Evolutionary conservation across 1,284 basidiomycete genomes (phyloP).

Genomic region (Neolentinus lepideus): DNA sequence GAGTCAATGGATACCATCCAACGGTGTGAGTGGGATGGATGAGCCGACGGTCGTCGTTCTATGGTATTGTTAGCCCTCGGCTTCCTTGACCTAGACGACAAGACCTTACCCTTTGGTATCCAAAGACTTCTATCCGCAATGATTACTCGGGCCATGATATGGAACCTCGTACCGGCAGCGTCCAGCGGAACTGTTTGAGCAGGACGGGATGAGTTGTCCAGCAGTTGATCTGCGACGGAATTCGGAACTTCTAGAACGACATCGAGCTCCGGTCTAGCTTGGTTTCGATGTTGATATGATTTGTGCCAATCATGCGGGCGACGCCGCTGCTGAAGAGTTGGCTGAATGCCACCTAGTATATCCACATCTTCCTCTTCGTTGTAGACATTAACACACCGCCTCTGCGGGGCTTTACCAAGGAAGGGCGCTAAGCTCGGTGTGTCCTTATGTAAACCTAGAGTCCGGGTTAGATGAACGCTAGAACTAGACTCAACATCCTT

Average conservation of each 20-base stretch:
- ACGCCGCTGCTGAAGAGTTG: constrained; percentile 1
- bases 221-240: neutral
- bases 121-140: constrained; percentile 60
- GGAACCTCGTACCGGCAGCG: constrained; percentile 45
- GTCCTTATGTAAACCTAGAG: constrained; percentile 62
- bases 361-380: constrained; percentile 38
- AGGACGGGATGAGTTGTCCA: neutral
- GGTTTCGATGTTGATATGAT: constrained; percentile 38
- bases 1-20: constrained; percentile 67
- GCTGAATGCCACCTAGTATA: constrained; percentile 23
- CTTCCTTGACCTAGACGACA: constrained; percentile 5
- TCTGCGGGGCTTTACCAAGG: constrained; percentile 50
- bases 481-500: constrained; percentile 5
- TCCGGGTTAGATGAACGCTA: constrained; percentile 45
- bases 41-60: constrained; percentile 35
- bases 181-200: neutral
- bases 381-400: constrained; percentile 48
- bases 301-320: constrained; percentile 26
- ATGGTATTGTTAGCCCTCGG: constrained; percentile 5
- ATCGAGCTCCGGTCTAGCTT: constrained; percentile 28
- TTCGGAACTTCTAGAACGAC: constrained; percentile 7
- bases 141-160: constrained; percentile 54
- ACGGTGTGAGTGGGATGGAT: constrained; percentile 45
- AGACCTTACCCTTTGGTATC: constrained; percentile 43
- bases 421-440: constrained; percentile 67